Evolutionary conservation across 1,284 basidiomycete species (phyloP), one percentile per base, ranked within the genome.

Genomic region (Peniophora sp.): DNA sequence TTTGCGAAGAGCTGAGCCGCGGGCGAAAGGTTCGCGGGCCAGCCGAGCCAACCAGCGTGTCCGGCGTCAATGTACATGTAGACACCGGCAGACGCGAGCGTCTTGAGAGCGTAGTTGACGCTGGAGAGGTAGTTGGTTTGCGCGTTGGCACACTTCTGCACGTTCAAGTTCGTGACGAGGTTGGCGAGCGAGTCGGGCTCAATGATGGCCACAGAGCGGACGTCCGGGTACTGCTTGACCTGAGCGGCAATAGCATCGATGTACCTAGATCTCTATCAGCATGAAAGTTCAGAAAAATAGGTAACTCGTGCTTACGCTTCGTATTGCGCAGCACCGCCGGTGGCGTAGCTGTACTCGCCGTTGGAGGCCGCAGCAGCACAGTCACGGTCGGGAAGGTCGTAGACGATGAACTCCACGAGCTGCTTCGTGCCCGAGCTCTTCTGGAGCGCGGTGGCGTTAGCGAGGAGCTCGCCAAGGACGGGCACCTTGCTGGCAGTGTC

Each of bases 11-110:
- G 69, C 55, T 73, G 66, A 34, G 79, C 81, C 49, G 79, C 79
- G 49, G 80, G 80, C 12, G 58, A 52, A 62, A 83, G 65, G 68
- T 83, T 84, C 46, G 79, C 79, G 54, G 78, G 67, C 81, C 81
- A 83, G 45, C 81, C 81, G 55, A 83, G 72, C 81, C 81, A 85
- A 45, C 79, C 81, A 47, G 79, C 79, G 58, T 83, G 79, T 38
- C 80, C 81, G 58, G 81, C 81, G 61, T 83, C 79, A 53, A 81
- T 68, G 66, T 82, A 81, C 67, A 70, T 69, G 70, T 73, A 78
- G 50, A 81, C 79, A 44, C 77, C 77, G 50, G 78, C 73, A 41
- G 71, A 58, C 56, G 74, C 70, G 55, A 83, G 72, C 59, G 78
- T 72, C 62, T 77, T 68, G 50, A 83, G 68, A 23, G 80, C 80